A percentile compares a stretch with the other conserved stretches of the same genome.
These are phyloP conservation scores for Proliferodiscus dingleyae DNA, from an alignment of 2,329 filamentous ascomycete genomes.

Conservation along the genomic window DNA sequence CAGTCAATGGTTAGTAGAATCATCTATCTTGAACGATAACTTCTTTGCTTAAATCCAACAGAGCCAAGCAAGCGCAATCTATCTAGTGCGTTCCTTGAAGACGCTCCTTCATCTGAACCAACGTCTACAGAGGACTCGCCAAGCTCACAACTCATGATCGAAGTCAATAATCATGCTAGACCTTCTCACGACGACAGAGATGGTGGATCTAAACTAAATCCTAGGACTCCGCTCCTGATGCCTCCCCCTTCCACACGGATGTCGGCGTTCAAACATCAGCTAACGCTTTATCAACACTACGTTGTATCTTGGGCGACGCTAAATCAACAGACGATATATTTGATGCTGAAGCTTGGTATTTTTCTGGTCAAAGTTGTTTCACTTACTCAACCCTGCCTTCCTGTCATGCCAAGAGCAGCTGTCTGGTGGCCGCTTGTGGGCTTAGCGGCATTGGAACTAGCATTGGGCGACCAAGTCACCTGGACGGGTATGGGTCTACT, in stretches of 20 bases:
- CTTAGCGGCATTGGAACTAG: conserved; percentile 63
- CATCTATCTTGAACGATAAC: background rate
- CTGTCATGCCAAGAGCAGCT: conserved; percentile 59
- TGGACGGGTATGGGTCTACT: conserved; percentile 37
- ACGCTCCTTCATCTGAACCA: conserved; percentile 18
- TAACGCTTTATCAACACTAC: conserved; percentile 33
- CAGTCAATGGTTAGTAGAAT: conserved; percentile 25
- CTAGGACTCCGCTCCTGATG: conserved; percentile 36
- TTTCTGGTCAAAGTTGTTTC: conserved; percentile 67
- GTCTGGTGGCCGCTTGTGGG: conserved; percentile 63
- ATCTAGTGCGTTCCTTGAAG: conserved; percentile 29
- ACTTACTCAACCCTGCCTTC: conserved; percentile 65
- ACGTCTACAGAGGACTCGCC: conserved; percentile 17
- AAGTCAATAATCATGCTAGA: conserved; percentile 12
- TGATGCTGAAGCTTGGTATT: conserved; percentile 48
- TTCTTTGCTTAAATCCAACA: conserved; percentile 9
- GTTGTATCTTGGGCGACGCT: conserved; percentile 28
- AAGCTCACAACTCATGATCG: conserved; percentile 17
- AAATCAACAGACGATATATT: conserved; percentile 33
- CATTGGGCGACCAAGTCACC: conserved; percentile 35
- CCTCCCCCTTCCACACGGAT: conserved; percentile 34
- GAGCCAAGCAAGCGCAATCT: conserved; percentile 25
- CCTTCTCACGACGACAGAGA: conserved; percentile 1
- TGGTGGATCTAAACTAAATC: conserved; percentile 1
- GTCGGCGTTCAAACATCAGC: conserved; percentile 25